phyloP scores from a whole-genome alignment of 306 rosid genomes.

The Senna tora region DNA sequence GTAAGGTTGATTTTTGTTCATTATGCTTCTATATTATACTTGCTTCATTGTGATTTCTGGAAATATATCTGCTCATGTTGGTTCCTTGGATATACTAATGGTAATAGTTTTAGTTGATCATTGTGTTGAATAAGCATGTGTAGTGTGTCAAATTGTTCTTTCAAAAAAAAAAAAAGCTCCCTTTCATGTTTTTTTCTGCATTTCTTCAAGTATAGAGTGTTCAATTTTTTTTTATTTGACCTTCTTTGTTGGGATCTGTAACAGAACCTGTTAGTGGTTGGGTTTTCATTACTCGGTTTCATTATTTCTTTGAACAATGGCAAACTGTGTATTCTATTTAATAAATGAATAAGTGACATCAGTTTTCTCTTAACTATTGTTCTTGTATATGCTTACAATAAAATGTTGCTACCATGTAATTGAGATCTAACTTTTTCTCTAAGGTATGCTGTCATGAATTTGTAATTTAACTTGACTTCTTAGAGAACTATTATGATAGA shows the following conservation, averaged over 20 bases:
- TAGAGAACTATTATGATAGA: background rate
- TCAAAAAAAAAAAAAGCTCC: too few species aligned
- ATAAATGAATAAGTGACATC: background rate
- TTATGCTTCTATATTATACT: conserved; percentile 29
- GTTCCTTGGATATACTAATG: conserved; percentile 23
- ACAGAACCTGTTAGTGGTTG: background rate
- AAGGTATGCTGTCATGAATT: background rate
- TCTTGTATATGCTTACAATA: background rate
- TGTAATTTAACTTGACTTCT: conserved; percentile 9
- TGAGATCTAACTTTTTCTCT: background rate
- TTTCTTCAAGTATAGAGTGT: conserved; percentile 17
- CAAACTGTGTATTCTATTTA: background rate
- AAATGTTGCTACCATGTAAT: background rate
- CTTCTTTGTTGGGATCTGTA: background rate
- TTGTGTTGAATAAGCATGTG: conserved; percentile 14
- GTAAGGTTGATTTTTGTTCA: conserved; percentile 70
- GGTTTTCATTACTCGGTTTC: conserved; percentile 1
- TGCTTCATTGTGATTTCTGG: conserved; percentile 24
- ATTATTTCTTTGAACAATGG: background rate
- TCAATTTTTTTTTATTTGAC: background rate
- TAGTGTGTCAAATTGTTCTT: conserved; percentile 13
- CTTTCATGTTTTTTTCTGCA: conserved; percentile 15
- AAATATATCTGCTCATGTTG: conserved; percentile 25
- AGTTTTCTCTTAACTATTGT: background rate
- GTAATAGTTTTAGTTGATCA: conserved; percentile 28